Evolutionary conservation across 192 early-diverging fungal species (phyloP).

Genomic region (Kappamyces sp.): DNA sequence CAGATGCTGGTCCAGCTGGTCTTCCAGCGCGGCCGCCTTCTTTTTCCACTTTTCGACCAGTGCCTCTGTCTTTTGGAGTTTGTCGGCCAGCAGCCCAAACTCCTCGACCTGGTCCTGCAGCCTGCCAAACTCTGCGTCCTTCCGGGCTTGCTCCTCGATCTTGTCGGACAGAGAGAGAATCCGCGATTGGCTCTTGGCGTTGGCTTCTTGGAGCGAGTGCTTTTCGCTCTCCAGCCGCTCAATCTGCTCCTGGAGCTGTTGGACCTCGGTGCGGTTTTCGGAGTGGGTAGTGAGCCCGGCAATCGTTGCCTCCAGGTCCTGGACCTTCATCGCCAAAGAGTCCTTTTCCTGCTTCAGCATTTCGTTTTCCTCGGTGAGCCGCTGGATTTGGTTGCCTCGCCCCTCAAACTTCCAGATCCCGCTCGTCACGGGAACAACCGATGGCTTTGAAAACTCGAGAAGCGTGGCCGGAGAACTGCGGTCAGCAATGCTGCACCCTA

Average conservation of each 20-base stretch:
- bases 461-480: not conserved
- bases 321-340: not conserved
- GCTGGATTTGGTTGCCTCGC: not conserved
- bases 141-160: not conserved
- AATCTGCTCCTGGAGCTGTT: not conserved
- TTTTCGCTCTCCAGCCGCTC: not conserved
- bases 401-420: not conserved
- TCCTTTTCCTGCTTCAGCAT: not conserved
- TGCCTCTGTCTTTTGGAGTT: slow-evolving; percentile 87
- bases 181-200: not conserved
- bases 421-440: not conserved
- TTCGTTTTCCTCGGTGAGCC: not conserved
- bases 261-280: not conserved
- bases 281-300: not conserved
- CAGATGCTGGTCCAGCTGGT: slow-evolving; percentile 23
- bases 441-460: not conserved
- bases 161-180: not conserved
- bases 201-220: not conserved
- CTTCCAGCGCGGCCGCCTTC: slow-evolving; percentile 82
- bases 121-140: slow-evolving; percentile 56
- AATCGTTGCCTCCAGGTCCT: not conserved
- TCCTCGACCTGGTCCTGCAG: slow-evolving; percentile 90
- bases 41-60: slow-evolving; percentile 96
- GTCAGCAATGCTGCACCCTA: not conserved
- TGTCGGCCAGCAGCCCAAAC: slow-evolving; percentile 83